Evolutionary conservation across 73 alveolate species (phyloP), one percentile per base, ranked within the genome.

Genomic region (Paramecium primaurelia): DNA sequence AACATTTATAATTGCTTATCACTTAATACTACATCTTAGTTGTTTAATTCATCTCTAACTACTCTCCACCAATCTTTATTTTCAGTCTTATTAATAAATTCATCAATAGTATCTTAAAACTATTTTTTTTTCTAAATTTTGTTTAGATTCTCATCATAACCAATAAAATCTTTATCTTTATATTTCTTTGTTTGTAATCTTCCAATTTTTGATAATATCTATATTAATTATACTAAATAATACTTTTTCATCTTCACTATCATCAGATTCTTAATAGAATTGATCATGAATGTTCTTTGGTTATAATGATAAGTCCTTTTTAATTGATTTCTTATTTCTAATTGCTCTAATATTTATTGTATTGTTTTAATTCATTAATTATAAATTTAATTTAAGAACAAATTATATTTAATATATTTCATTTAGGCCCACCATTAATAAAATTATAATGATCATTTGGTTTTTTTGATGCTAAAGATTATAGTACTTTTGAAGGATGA

Each of bases 41-140:
- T 96, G 94, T 97, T 98, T 92, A 97, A 95, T 83, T 97, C 96
- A 93, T 98, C 99, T 44, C 91, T 95, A 58, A 98, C 95, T 59
- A 95, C 96, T 80, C 98, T 77, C 99, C 99, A 98, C 99, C 99
- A 98, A 71, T 96, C 96, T 69, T 96, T 96, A 93, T 98, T 99
- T 40, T 97, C 96, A 18, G 97, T 95, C 83, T 96, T 96, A 86
- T 97, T 95, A 86, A 98, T 93, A 92, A 96, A 98, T 87, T 95
- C 97, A 86, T 97, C 99, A 47, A 98, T 89, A 8, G 69, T 71
- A 51, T 89, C 94, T 71, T 68, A 38, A 38, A 89, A 64, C 77
- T 89, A 14, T 47, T 28, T 47, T 30, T 71, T 45, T 36, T 69
- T 71, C 47, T 64, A 8, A 68, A 42, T 88, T 88, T 68, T 60